Base-by-base conservation (phyloP, 108 stramenopile genomes). In the Schizochytrium sp. region DNA sequence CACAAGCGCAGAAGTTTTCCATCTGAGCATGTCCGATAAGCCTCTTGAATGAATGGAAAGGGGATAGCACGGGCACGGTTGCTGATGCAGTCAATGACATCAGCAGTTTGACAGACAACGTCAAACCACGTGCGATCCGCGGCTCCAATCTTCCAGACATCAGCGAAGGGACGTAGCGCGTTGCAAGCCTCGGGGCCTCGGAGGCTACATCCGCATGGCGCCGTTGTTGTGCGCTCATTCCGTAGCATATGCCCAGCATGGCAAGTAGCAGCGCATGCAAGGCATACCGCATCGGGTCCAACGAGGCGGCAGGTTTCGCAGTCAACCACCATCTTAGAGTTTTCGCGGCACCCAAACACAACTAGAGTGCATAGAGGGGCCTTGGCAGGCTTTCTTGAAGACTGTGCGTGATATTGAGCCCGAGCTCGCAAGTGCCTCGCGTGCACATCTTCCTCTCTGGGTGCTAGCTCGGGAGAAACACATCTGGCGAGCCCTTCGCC, bases 11-110 rank as follows among this genome's bases (percentile, higher is more conserved):
- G 3, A 1, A 83, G 76, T 53, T 83, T 83, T 47, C 76, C 76
- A 42, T 83, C 76, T 28, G 47, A 38, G 53, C 76, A 83, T 28
- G 76, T 83, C 0, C 76, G 76, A 53, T 83, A 83, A 13, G 76
- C 76, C 47, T 83, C 76, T 7, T 53, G 47, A 83, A 83, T 83
- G 53, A 83, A 83, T 10, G 76, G 50, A 17, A 49, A 28, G 15
- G 76, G 76, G 5, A 83, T 17, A n/a, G 76, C 17, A 47, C 76
- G 47, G 1, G 76, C 28, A 8, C 47, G 50, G 40, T 49, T 83
- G 76, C 76, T 83, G 45, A 83, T 83, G 76, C 76, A 83, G 47
- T 83, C 76, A 83, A 83, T 83, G 28, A 83, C 76, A 1, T 83
- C 76, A 56, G 76, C 76, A 10, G 76, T 83, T 40, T 83, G 76